Conservation (phyloP, 495 filamentous ascomycete genomes). For the Penicillium pancosmium region DNA sequence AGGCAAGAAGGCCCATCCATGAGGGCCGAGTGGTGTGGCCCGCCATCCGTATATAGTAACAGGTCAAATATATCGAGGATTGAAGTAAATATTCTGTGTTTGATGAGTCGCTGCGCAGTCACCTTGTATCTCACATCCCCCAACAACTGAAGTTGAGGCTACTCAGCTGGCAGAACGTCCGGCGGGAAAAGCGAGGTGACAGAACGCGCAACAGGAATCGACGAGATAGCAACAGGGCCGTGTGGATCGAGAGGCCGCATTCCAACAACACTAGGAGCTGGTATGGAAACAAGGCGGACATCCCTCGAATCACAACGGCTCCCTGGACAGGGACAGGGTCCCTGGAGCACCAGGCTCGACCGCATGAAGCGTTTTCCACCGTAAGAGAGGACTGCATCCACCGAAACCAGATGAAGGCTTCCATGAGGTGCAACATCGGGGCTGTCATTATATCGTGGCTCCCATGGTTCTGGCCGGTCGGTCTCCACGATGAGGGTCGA, state of each 20-base stretch:
- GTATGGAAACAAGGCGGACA: conserved; percentile 30
- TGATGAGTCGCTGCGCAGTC: background rate
- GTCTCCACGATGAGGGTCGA: conserved; percentile 17
- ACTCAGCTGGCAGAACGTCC: background rate
- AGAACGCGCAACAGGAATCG: conserved; percentile 1
- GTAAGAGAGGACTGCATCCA: background rate
- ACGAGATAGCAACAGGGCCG: conserved; percentile 3
- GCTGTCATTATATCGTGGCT: conserved; percentile 4
- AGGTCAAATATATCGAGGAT: background rate
- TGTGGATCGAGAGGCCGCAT: conserved; percentile 22
- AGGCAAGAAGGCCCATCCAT: conserved; percentile 22
- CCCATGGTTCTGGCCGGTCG: conserved; percentile 20
- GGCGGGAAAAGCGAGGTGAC: background rate
- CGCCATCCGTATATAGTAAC: conserved; percentile 13
- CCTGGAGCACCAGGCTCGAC: background rate
- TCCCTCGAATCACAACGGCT: conserved; percentile 14
- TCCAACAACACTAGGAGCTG: conserved; percentile 25
- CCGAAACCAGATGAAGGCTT: background rate
- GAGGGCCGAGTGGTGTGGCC: conserved; percentile 12
- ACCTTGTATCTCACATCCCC: conserved; percentile 1
- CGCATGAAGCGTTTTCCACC: conserved; percentile 14
- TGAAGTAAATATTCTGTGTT: background rate
- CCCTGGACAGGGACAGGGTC: conserved; percentile 2
- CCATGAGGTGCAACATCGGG: conserved; percentile 16
- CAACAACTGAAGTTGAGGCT: background rate